Base-by-base conservation (phyloP, 345 rosid species). In the Trapa incisa region DNA sequence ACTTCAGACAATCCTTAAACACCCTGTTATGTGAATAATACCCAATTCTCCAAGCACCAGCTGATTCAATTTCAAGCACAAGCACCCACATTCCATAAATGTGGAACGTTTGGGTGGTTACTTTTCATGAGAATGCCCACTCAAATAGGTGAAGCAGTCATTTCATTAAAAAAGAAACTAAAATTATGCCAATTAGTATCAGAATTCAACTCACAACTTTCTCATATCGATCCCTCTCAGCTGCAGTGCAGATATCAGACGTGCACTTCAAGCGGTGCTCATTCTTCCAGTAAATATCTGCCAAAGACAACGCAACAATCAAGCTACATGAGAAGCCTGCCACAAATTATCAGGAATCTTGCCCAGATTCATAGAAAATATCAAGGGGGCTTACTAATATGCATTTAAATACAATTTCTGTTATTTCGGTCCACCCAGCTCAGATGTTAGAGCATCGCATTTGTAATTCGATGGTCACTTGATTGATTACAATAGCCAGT, bases 241-340 rank as follows among this genome's bases (percentile, higher is more conserved):
- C 70, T 54, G 97, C 83, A 22, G 97, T 88, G 79, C 97, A 90
- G 74, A 67, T 80, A 72, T 88, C 97, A 12, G 90, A 80, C 4
- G 87, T 81, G 71, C 97, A 90, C 78, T 65, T 73, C 82, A 88
- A 66, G 52, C 97, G 85, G 80, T 90, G 95, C 77, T 90, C 97
- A 58, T 79, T 86, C 83, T 90, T 90, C 97, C 97, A 90, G 57
- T 90, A 90, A 12, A 90, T 71, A 79, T 90, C 97, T 90, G 75
- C 72, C 74, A 6, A 33, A 45, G 67, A 38, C 61, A 64, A 52
- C 58, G 42, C 37, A 67, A 42, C 3, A 42, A 37, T 29, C 1
- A 42, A 2, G 5, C 2, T 15, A 3, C 2, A n/a, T 15, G 22
- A n/a, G 13, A n/a, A 52, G 32, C 32, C 57, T 45, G 13, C 11